Evolutionary conservation across 495 filamentous ascomycete species (phyloP).

Genomic region (Tuber umbilicatum): DNA sequence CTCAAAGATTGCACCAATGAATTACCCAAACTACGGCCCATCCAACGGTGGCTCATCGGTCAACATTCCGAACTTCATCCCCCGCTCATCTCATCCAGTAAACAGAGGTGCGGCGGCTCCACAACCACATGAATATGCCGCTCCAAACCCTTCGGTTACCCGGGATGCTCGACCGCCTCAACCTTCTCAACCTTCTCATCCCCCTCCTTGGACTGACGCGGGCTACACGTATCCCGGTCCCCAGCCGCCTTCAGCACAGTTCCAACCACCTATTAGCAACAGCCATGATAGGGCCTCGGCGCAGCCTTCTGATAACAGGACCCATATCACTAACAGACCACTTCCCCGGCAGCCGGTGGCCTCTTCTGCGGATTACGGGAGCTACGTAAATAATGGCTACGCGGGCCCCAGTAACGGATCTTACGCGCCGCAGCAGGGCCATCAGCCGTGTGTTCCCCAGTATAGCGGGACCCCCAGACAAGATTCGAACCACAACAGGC

Average conservation of each 20-base stretch:
- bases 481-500: not conserved
- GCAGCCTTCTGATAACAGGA: not conserved
- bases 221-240: constrained; percentile 30
- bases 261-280: constrained; percentile 17
- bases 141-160: not conserved
- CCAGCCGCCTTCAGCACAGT: constrained; percentile 21
- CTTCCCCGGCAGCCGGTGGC: not conserved
- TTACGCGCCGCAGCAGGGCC: not conserved
- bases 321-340: not conserved
- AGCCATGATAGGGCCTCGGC: constrained; percentile 9
- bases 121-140: not conserved
- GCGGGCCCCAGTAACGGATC: not conserved
- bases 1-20: not conserved
- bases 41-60: not conserved
- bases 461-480: not conserved
- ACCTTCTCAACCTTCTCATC: not conserved
- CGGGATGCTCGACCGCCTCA: not conserved
- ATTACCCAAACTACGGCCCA: not conserved
- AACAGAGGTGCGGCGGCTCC: not conserved
- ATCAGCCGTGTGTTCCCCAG: not conserved
- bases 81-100: not conserved
- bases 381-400: not conserved
- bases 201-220: constrained; percentile 17
- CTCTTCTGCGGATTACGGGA: not conserved
- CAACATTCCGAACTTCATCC: constrained; percentile 3